Evolutionary conservation across 495 filamentous ascomycete genomes (phyloP).

Genomic region (Penicillium fimorum): DNA sequence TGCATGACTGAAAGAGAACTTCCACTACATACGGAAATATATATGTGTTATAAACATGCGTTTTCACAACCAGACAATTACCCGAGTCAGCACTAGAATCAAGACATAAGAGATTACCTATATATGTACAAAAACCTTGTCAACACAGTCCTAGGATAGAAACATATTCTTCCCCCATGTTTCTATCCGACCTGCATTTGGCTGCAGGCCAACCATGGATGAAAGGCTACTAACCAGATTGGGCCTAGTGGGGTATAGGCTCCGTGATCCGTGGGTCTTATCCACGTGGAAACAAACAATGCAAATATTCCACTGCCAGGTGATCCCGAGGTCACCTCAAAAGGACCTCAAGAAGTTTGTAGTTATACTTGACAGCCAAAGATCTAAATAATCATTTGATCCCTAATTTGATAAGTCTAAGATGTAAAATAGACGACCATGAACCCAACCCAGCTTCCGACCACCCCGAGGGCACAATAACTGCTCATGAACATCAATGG

Average conservation of each 20-base stretch:
- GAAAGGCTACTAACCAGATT: constrained; percentile 24
- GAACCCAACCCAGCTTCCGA: constrained; percentile 95
- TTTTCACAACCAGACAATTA: not conserved
- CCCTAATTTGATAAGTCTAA: constrained; percentile 27
- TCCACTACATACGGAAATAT: not conserved
- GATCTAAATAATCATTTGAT: constrained; percentile 1
- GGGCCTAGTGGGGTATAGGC: constrained; percentile 33
- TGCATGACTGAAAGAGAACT: not conserved
- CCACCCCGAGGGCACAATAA: constrained; percentile 91
- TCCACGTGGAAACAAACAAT: constrained; percentile 41
- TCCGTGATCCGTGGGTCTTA: constrained; percentile 33
- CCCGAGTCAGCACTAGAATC: not conserved
- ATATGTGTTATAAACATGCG: not conserved
- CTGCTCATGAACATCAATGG: constrained; percentile 96
- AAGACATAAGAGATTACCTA: not conserved
- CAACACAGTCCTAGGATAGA: not conserved
- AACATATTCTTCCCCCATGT: constrained; percentile 6
- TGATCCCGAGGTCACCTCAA: not conserved
- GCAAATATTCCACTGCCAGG: constrained; percentile 21
- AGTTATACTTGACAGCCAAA: not conserved
- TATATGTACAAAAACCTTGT: not conserved
- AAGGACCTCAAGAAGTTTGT: not conserved
- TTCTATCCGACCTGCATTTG: constrained; percentile 23
- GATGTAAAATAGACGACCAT: constrained; percentile 88
- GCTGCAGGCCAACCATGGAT: constrained; percentile 25